Percentiles rank a stretch among this genome's conserved stretches.
Conservation (phyloP, 306 rosid species). For the Cucumis melo region DNA sequence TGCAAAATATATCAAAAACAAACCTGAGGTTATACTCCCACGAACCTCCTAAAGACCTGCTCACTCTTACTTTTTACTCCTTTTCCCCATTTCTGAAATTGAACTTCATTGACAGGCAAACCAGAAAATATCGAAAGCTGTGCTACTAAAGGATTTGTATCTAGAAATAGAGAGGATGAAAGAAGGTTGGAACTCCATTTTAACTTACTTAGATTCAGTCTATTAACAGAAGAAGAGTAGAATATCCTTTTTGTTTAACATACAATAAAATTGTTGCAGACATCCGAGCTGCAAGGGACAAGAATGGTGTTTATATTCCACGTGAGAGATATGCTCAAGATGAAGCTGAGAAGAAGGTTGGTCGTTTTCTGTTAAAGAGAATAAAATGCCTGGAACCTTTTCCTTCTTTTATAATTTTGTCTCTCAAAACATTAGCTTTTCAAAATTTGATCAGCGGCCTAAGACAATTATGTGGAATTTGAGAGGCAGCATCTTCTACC, state of each 20-base stretch:
- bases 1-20: conserved; percentile 84
- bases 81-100: background rate
- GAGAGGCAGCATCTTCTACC: background rate
- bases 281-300: conserved; percentile 90
- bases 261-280: conserved; percentile 31
- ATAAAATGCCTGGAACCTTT: background rate
- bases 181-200: conserved; percentile 41
- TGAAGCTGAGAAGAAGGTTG: conserved; percentile 92
- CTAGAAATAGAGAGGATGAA: conserved; percentile 81
- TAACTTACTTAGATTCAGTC: background rate
- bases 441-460: background rate
- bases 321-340: conserved; percentile 75
- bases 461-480: background rate
- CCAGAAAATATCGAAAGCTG: conserved; percentile 83
- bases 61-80: background rate
- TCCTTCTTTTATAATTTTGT: background rate
- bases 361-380: background rate
- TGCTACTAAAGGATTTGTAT: conserved; percentile 77
- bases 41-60: conserved; percentile 6
- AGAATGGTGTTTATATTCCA: conserved; percentile 84
- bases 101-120: conserved; percentile 46
- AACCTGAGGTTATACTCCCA: conserved; percentile 69
- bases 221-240: background rate
- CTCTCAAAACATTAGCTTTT: background rate
- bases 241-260: conserved; percentile 1